These are phyloP conservation scores for Aspergillus vadensis DNA, from an alignment of 2,329 filamentous ascomycete species.

Conservation along the genomic window DNA sequence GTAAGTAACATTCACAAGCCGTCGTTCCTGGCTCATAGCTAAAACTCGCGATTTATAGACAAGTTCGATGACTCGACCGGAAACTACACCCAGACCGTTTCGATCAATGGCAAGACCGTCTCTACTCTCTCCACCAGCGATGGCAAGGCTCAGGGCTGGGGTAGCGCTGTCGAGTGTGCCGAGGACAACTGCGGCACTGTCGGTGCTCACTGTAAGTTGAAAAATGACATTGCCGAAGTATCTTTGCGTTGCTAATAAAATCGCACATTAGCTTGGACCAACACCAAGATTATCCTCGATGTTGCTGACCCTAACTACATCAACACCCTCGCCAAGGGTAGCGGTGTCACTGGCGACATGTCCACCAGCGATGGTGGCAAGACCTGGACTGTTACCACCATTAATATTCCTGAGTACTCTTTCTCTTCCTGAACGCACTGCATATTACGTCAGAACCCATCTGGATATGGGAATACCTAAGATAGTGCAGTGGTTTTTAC, in stretches of 20 bases:
- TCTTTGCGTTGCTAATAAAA: background rate
- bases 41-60: constrained; percentile 19
- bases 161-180: constrained; percentile 47
- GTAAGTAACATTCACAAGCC: constrained; percentile 10
- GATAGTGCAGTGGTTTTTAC: background rate
- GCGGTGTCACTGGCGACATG: constrained; percentile 47
- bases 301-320: constrained; percentile 36
- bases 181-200: constrained; percentile 45
- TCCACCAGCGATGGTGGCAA: constrained; percentile 45
- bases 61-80: constrained; percentile 58
- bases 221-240: background rate
- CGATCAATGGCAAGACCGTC: constrained; percentile 42
- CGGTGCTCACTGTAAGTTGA: constrained; percentile 38
- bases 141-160: constrained; percentile 48
- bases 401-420: constrained; percentile 35
- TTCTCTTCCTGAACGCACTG: constrained; percentile 10
- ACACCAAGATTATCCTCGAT: constrained; percentile 45
- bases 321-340: constrained; percentile 40
- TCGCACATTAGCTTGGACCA: constrained; percentile 35
- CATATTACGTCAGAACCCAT: background rate
- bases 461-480: background rate
- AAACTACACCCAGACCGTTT: constrained; percentile 29
- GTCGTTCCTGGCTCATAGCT: background rate
- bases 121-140: constrained; percentile 50
- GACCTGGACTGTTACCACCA: constrained; percentile 48